These are phyloP conservation scores for Fistulinella prunicolor DNA, from an alignment of 768 basidiomycete genomes.

Conservation along the genomic window DNA sequence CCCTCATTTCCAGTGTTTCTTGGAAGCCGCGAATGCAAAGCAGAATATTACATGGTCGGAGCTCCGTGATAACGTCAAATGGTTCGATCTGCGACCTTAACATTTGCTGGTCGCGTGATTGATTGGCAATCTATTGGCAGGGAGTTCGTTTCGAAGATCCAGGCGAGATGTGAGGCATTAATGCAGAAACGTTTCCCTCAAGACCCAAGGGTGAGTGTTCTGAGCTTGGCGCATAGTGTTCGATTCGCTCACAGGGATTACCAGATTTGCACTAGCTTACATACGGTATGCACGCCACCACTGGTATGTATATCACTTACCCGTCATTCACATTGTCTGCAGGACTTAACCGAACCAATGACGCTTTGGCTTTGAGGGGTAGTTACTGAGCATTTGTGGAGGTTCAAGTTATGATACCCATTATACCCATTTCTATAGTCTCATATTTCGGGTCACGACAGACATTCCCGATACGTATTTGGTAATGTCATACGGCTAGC, in stretches of 20 bases:
- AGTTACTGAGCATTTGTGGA: too few relatives aligned
- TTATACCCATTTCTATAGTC: too few relatives aligned
- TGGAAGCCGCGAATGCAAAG: slow-evolving; percentile 10
- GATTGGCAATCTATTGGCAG: slow-evolving; percentile 6
- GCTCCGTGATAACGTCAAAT: slow-evolving; percentile 19
- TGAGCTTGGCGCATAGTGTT: background rate
- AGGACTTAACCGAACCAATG: slow-evolving; percentile 13
- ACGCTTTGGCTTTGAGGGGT: slow-evolving; percentile 16
- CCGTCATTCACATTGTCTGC: background rate
- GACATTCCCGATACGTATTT: too few relatives aligned
- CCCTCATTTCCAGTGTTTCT: slow-evolving; percentile 21
- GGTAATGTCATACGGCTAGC: too few relatives aligned
- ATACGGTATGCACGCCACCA: slow-evolving; percentile 7
- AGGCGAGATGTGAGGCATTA: slow-evolving; percentile 7
- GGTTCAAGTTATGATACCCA: slow-evolving; percentile 2
- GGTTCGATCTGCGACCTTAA: too few relatives aligned
- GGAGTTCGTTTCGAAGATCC: slow-evolving; percentile 14
- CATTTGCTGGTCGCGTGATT: too few relatives aligned
- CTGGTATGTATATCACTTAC: background rate
- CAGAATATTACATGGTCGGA: slow-evolving; percentile 18
- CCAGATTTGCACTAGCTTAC: slow-evolving; percentile 11
- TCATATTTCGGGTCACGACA: too few relatives aligned
- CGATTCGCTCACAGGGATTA: background rate
- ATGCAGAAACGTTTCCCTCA: slow-evolving; percentile 6
- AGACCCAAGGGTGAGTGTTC: slow-evolving; percentile 21